A percentile compares a stretch with the other conserved stretches of the same genome.
Evolutionary conservation across 495 filamentous ascomycete genomes (phyloP).

Genomic region (Xanthoparmelia taractica): DNA sequence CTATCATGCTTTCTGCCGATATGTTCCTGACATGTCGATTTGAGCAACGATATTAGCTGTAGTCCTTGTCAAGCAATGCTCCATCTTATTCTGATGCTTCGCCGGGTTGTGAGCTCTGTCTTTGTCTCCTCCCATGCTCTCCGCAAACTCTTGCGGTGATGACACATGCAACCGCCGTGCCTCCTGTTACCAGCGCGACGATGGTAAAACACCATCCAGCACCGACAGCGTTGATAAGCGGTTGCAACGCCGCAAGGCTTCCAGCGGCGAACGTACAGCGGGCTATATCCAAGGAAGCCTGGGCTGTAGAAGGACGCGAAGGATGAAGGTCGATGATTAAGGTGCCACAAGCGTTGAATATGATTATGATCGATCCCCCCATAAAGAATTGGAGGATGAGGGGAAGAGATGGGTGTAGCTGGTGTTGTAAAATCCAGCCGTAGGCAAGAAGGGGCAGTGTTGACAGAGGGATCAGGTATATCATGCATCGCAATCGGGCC

Average conservation of each 20-base stretch:
- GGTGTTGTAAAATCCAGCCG: constrained; percentile 11
- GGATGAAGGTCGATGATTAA: constrained; percentile 60
- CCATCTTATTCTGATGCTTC: neutral
- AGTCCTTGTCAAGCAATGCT: neutral
- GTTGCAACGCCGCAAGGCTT: constrained; percentile 53
- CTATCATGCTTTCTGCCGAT: no score
- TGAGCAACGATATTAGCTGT: neutral
- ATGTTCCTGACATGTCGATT: no score
- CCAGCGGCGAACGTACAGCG: constrained; percentile 60
- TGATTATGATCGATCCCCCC: constrained; percentile 4
- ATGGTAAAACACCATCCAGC: constrained; percentile 58
- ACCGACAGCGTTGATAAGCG: constrained; percentile 57
- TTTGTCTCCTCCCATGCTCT: constrained; percentile 1
- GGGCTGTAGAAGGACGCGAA: constrained; percentile 50
- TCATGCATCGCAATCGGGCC: constrained; percentile 9
- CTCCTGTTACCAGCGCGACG: constrained; percentile 49
- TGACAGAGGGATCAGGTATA: constrained; percentile 5
- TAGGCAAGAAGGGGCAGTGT: constrained; percentile 4
- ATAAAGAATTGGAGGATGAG: constrained; percentile 16
- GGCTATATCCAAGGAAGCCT: constrained; percentile 61
- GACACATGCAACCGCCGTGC: constrained; percentile 26
- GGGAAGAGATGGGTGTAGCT: constrained; percentile 10
- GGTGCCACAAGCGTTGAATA: constrained; percentile 22
- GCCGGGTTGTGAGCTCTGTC: neutral
- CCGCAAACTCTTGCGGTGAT: constrained; percentile 36